Base-by-base conservation (phyloP, 1,284 basidiomycete genomes). In the Papiliotrema nemorosa region DNA sequence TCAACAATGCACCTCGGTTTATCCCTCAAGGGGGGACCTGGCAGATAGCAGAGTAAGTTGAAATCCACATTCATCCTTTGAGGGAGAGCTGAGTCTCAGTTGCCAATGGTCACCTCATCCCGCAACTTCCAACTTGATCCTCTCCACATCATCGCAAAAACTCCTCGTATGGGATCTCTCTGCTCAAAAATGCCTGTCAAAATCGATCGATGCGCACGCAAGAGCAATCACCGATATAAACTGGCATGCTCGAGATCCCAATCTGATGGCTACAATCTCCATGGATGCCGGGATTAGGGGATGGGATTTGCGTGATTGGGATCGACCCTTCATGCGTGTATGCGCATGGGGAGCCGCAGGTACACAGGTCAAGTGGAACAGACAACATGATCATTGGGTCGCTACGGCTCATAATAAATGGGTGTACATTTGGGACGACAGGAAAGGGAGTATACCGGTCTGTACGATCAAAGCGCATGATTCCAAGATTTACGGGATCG, bases 61-160 rank as follows among this genome's bases (percentile, higher is more conserved):
- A 3, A 49, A n/a, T n/a, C n/a, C n/a, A n/a, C n/a, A n/a, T n/a
- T n/a, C n/a, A n/a, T n/a, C n/a, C n/a, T n/a, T n/a, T n/a, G n/a
- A n/a, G n/a, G n/a, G n/a, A n/a, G 6, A 16, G 47, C 47, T 49
- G 47, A 43, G 4, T 18, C 20, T 21, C 56, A 74, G 66, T 55
- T 72, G 93, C 2, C 93, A 98, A 69, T 98, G 94, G 93, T 94
- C 93, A 48, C 94, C 94, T 1, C 93, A 97, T 67, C 82, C 82
- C 0, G 78, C 81, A 6, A 83, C 87, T 13, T 84, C 86, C 44
- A 85, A 94, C 62, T 91, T 93, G 64, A 90, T 98, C 47, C 87
- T 94, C 20, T 94, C 90, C 2, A 98, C 96, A 0, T 94, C 90
- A 0, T 89, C 88, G 43, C 90, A 97, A 72, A 96, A 97, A 72